These are phyloP conservation scores for Penicillium riverlandense DNA, from an alignment of 495 filamentous ascomycete species.

Conservation along the genomic window DNA sequence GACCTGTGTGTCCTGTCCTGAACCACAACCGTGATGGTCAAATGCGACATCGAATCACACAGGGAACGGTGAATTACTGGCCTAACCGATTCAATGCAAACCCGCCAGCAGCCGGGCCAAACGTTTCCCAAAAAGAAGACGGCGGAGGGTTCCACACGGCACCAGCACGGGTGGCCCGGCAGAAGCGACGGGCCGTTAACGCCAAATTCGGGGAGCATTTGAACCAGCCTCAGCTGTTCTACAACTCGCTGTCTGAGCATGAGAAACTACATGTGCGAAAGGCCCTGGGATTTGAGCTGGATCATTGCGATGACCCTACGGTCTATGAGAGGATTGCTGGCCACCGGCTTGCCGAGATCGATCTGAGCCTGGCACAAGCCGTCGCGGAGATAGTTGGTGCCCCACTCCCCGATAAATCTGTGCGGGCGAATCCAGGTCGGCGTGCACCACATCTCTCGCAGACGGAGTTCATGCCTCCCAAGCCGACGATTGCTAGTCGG, in stretches of 20 bases:
- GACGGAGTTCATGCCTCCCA: conserved; percentile 48
- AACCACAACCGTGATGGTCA: conserved; percentile 37
- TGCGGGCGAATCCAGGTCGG: conserved; percentile 49
- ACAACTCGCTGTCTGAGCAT: conserved; percentile 64
- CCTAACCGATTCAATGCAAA: conserved; percentile 67
- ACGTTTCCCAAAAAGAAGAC: conserved; percentile 38
- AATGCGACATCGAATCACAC: conserved; percentile 44
- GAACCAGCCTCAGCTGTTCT: conserved; percentile 60
- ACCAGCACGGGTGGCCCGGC: conserved; percentile 45
- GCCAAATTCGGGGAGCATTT: conserved; percentile 79
- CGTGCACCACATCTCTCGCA: conserved; percentile 56
- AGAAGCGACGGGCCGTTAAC: conserved; percentile 60
- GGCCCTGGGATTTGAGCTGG: conserved; percentile 76
- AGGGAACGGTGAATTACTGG: conserved; percentile 81
- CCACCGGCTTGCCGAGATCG: conserved; percentile 63
- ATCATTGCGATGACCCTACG: conserved; percentile 79
- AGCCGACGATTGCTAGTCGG: conserved; percentile 58
- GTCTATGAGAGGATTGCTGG: conserved; percentile 66
- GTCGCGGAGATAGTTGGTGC: conserved; percentile 66
- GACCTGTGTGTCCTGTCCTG: conserved; percentile 59
- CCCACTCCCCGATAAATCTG: not conserved
- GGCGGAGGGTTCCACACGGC: conserved; percentile 64
- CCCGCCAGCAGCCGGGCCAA: conserved; percentile 42
- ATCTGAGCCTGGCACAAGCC: conserved; percentile 60
- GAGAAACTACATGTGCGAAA: conserved; percentile 66